Conservation (phyloP, 768 basidiomycete species). For the Leucocoprinus birnbaumii region DNA sequence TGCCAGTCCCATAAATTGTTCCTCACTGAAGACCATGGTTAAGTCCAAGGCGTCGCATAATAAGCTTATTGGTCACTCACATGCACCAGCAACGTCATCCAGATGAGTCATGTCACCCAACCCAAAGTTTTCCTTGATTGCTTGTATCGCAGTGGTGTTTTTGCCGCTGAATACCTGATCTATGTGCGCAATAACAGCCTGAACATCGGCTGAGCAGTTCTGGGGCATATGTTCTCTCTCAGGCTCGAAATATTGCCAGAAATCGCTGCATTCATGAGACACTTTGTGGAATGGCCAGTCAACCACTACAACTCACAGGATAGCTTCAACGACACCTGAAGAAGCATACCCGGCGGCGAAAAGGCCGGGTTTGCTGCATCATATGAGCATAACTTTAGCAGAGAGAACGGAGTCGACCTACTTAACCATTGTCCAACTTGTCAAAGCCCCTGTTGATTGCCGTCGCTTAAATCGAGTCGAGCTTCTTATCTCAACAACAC, state of each 20-base stretch:
- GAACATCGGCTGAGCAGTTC: constrained; percentile 74
- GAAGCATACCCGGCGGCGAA: constrained; percentile 69
- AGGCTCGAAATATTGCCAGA: constrained; percentile 74
- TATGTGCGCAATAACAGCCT: constrained; percentile 58
- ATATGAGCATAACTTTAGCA: neutral
- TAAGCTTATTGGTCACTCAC: constrained; percentile 24
- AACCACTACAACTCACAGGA: constrained; percentile 34
- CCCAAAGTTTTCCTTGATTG: constrained; percentile 57
- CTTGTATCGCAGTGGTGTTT: constrained; percentile 43
- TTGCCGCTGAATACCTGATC: constrained; percentile 51
- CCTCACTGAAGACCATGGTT: constrained; percentile 43
- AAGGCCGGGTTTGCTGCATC: constrained; percentile 50
- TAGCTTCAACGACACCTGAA: constrained; percentile 64
- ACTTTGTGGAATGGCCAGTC: neutral
- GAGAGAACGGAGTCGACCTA: constrained; percentile 23
- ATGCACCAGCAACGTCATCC: constrained; percentile 64
- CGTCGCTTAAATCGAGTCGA: neutral
- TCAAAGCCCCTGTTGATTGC: constrained; percentile 32
- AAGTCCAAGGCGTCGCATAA: constrained; percentile 24
- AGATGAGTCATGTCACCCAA: constrained; percentile 53
- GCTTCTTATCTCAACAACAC: neutral
- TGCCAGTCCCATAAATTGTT: constrained; percentile 74
- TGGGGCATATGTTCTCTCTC: constrained; percentile 62
- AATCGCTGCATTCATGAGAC: constrained; percentile 35
- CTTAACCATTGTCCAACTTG: constrained; percentile 71